Base-by-base conservation (phyloP, 1,284 basidiomycete genomes). In the Blastosporella zonata region DNA sequence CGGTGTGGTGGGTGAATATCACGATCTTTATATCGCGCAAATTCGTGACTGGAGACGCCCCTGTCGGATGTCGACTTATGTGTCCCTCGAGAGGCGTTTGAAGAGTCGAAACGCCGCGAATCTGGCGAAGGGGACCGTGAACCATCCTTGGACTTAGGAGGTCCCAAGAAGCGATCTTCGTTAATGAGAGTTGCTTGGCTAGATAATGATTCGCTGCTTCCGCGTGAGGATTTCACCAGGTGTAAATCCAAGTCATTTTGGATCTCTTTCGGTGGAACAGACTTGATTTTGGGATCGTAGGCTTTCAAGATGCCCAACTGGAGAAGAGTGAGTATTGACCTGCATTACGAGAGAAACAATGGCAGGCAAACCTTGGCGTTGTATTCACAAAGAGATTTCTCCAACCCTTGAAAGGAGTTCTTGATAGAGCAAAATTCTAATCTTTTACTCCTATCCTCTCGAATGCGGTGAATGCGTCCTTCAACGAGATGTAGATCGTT, bases 331-430 rank as follows among this genome's bases (percentile, higher is more conserved):
- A 46, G n/a, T 36, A 15, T 13, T 8, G n/a, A 2, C 6, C 8
- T 10, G 6, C 9, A 33, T 44, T 23, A 40, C 2, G 8, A 3
- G 18, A 37, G 36, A 23, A 18, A 15, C 22, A 6, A n/a, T 21
- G 18, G 25, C 25, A 12, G 3, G 39, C 28, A 41, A 2, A 47
- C 50, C 45, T 43, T 51, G 15, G 17, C 22, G 13, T 7, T 36
- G 35, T 58, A 20, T 53, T 62, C 35, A 49, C 63, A 42, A 50
- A 54, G 21, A 66, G 70, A 23, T 2, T 33, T 29, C 10, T 20
- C 36, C 8, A 38, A 6, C 35, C 33, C 21, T 25, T 35, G 21
- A 21, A 37, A 42, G 22, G 23, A 28, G 28, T 37, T 43, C 23
- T 36, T 41, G 27, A 54, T 42, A 27, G 37, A 33, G 36, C 18